Conservation (phyloP, 441 rosid genomes). For the Viola pubescens region DNA sequence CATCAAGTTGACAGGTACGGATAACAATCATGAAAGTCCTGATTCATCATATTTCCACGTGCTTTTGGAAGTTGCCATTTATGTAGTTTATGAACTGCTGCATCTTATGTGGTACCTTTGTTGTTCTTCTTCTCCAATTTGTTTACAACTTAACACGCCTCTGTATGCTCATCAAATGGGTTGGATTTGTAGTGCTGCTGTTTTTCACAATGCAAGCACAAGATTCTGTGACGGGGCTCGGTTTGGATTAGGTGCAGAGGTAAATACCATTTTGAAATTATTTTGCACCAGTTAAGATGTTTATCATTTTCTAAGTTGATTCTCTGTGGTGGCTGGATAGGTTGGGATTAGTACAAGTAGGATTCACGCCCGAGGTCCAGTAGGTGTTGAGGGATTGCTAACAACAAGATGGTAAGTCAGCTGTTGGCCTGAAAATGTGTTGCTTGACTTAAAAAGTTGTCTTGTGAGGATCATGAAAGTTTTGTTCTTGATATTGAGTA, state of each 20-base stretch:
- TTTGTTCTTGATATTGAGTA: too few relatives aligned
- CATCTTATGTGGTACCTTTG: too few relatives aligned
- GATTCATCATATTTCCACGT: not conserved
- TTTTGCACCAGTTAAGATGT: slow-evolving; percentile 4
- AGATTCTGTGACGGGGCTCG: slow-evolving; percentile 95
- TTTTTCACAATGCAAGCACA: slow-evolving; percentile 94
- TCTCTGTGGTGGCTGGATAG: slow-evolving; percentile 30
- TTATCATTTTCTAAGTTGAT: slow-evolving; percentile 7
- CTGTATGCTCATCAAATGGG: not conserved
- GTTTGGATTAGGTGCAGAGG: slow-evolving; percentile 99
- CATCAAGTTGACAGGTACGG: slow-evolving; percentile 78
- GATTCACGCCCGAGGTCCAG: slow-evolving; percentile 99
- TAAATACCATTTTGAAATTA: slow-evolving; percentile 19
- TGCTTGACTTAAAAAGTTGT: not conserved
- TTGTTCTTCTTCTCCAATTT: not conserved
- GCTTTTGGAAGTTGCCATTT: not conserved
- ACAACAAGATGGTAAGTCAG: slow-evolving; percentile 81
- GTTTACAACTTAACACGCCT: not conserved
- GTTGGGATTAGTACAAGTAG: slow-evolving; percentile 97
- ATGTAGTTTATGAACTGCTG: too few relatives aligned
- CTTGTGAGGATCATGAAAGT: not conserved
- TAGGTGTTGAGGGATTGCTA: slow-evolving; percentile 91
- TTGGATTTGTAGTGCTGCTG: slow-evolving; percentile 75
- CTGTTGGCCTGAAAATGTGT: not conserved
- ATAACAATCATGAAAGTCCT: not conserved